These are phyloP conservation scores for Detonula confervacea DNA, from an alignment of 352 stramenopile genomes.

Conservation along the genomic window DNA sequence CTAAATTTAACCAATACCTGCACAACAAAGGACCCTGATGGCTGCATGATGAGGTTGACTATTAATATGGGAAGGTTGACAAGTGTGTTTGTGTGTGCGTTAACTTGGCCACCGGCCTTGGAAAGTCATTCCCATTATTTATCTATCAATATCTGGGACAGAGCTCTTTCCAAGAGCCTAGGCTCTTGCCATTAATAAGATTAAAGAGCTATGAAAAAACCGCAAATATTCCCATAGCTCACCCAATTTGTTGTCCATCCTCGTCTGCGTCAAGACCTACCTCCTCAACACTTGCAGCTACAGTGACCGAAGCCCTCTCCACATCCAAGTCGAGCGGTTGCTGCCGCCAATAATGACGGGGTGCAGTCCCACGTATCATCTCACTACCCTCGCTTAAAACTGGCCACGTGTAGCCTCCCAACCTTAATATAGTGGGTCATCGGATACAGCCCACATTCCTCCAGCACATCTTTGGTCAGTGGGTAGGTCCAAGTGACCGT, in stretches of 20 bases:
- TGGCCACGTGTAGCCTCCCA: too few relatives aligned
- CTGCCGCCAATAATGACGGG: neutral
- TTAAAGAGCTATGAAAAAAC: neutral
- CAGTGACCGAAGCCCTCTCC: neutral
- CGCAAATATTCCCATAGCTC: neutral
- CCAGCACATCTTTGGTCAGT: neutral
- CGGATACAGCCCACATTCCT: neutral
- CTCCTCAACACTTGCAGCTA: neutral
- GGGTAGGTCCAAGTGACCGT: neutral
- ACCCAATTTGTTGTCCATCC: neutral
- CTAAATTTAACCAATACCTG: too few relatives aligned
- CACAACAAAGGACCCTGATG: too few relatives aligned
- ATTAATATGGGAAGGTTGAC: too few relatives aligned
- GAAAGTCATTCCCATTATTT: too few relatives aligned
- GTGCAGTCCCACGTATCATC: neutral
- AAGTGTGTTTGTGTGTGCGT: too few relatives aligned
- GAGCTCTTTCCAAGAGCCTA: too few relatives aligned
- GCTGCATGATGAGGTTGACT: too few relatives aligned
- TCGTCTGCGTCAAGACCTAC: too few relatives aligned
- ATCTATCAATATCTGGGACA: too few relatives aligned
- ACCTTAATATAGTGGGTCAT: neutral
- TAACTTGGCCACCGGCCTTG: too few relatives aligned
- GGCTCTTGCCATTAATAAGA: neutral
- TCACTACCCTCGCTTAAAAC: neutral
- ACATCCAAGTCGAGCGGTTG: neutral